These are phyloP conservation scores for Paraglomus brasilianum DNA, from an alignment of 192 early-diverging fungal genomes.

Conservation along the genomic window DNA sequence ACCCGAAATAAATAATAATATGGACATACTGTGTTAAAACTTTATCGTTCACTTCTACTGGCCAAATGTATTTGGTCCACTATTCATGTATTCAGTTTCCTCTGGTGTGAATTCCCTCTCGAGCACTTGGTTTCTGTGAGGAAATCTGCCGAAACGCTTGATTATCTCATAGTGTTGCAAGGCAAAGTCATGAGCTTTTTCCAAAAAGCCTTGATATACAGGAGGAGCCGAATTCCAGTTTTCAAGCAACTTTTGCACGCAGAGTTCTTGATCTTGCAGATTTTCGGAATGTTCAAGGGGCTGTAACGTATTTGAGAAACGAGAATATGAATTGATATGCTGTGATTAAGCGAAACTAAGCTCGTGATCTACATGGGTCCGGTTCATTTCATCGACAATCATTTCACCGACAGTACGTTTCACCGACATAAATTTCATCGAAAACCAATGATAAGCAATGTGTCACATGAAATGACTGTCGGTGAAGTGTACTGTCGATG, in stretches of 20 bases:
- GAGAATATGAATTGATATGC: not conserved
- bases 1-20: constrained; percentile 2
- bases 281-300: constrained; percentile 67
- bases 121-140: constrained; percentile 56
- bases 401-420: too few relatives aligned
- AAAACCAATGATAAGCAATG: too few relatives aligned
- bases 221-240: constrained; percentile 10
- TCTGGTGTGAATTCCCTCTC: constrained; percentile 53
- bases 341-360: not conserved
- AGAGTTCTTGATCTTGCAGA: constrained; percentile 54
- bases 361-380: too few relatives aligned
- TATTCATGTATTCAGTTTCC: constrained; percentile 45
- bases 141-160: constrained; percentile 61
- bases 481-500: too few relatives aligned
- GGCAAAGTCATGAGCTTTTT: constrained; percentile 41
- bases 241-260: constrained; percentile 49
- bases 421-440: too few relatives aligned
- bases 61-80: constrained; percentile 25
- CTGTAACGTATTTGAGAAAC: constrained; percentile 18
- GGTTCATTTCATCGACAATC: too few relatives aligned
- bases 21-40: too few relatives aligned
- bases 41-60: too few relatives aligned
- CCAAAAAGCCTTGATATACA: constrained; percentile 35
- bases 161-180: constrained; percentile 50
- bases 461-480: too few relatives aligned